phyloP scores from a whole-genome alignment of 331 rosid genomes.

The Telfairia occidentalis region DNA sequence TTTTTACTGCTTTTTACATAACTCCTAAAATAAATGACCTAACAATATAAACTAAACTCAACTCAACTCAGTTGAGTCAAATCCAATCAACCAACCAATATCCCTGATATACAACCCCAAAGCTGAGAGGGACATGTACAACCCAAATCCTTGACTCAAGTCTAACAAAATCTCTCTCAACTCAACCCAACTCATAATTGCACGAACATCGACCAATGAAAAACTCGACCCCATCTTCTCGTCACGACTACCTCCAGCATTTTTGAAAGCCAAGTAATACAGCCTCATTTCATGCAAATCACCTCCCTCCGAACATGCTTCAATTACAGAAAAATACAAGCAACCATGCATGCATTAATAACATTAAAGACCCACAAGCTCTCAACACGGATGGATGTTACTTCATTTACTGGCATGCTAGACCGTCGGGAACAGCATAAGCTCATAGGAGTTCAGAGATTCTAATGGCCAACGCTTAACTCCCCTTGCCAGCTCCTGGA shows the following conservation, averaged over 20 bases:
- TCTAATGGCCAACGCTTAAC: conserved; percentile 15
- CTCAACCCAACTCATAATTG: neutral
- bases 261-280: neutral
- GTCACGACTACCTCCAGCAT: neutral
- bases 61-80: neutral
- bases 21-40: neutral
- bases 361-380: no score
- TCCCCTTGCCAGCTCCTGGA: conserved; percentile 47
- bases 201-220: neutral
- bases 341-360: neutral
- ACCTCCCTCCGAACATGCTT: neutral
- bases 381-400: neutral
- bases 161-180: neutral
- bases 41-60: neutral
- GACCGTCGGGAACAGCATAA: neutral
- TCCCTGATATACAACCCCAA: no score
- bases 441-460: neutral
- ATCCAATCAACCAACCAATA: neutral
- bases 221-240: neutral
- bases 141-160: neutral
- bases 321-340: neutral
- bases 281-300: neutral
- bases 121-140: neutral
- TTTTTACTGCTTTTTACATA: no score
- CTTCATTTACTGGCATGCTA: neutral